Base-by-base conservation (phyloP, 1,139 yeast species). In the Nakaseomyces delphensis region DNA sequence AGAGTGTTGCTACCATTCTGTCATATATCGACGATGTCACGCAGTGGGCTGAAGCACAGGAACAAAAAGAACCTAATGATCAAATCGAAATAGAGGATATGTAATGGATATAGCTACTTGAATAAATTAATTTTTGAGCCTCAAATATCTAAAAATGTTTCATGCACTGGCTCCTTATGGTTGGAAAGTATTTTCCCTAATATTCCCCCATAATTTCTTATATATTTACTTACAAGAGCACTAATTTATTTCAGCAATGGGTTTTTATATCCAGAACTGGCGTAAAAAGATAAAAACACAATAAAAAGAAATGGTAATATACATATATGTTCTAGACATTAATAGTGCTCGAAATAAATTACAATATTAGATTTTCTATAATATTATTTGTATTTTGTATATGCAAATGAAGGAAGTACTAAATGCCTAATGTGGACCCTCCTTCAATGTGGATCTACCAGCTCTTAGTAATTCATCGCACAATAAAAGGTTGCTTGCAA, bases 391-490 rank as follows among this genome's bases (percentile, higher is more conserved):
- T 31, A 31, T 23, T 31, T 11, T 13, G 23, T 31, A 31, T 31
- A 31, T 31, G 35, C 35, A 31, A 31, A 29, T 6, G 11, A 29
- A 29, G 32, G 7, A 19, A 14, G 6, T 29, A 15, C 19, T 7
- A 29, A 15, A n/a, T 14, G 18, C 29, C 46, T 46, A 55, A 40
- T 55, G 57, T 36, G 54, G 63, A 38, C 62, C 67, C 55, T 78
- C 82, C 64, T 87, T 87, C 67, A 89, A 72, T 19, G 95, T 82
- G 13, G 95, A 83, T 57, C 94, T 78, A 41, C 98, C 98, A 4
- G 98, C 98, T 69, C 91, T 87, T 61, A 93, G 74, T 54, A 93
- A 74, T 67, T 93, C 98, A 66, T 93, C 99, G 68, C 98, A 91
- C 50, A 91, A 72, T 53, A 93, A 73, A 56, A 93, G 70, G 63